Percentiles rank a stretch among this genome's conserved stretches.
These are phyloP conservation scores for Pythium rishiriense DNA, from an alignment of 352 stramenopile species.

Conservation along the genomic window DNA sequence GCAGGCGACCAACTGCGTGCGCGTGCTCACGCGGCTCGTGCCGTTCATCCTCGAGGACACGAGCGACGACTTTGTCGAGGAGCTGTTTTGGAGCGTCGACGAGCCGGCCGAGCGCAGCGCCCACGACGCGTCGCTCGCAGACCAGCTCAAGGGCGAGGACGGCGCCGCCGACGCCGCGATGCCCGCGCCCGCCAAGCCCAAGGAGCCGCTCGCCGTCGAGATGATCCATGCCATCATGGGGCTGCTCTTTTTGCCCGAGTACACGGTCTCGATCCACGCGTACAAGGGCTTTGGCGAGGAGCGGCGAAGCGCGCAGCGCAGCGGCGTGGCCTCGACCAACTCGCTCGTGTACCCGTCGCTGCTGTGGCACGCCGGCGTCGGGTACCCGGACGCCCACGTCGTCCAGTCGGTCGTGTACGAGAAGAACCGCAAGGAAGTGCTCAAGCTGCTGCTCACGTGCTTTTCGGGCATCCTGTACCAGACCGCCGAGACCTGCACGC, in stretches of 20 bases:
- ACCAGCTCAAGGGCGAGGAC: slow-evolving; percentile 43
- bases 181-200: background rate
- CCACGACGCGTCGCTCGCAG: slow-evolving; percentile 32
- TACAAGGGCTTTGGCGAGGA: slow-evolving; percentile 84
- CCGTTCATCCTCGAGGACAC: slow-evolving; percentile 85
- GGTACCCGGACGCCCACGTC: slow-evolving; percentile 78
- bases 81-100: slow-evolving; percentile 77
- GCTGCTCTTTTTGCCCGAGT: slow-evolving; percentile 83
- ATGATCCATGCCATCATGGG: slow-evolving; percentile 88
- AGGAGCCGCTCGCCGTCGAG: slow-evolving; percentile 61
- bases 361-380: slow-evolving; percentile 77
- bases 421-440: slow-evolving; percentile 95
- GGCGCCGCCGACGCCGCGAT: background rate
- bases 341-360: slow-evolving; percentile 72
- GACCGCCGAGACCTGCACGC: slow-evolving; percentile 90
- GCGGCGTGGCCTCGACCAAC: slow-evolving; percentile 31
- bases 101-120: slow-evolving; percentile 19
- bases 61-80: slow-evolving; percentile 80
- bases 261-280: slow-evolving; percentile 81
- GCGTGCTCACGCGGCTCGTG: slow-evolving; percentile 79
- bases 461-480: slow-evolving; percentile 97
- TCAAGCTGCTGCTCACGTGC: slow-evolving; percentile 92
- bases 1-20: slow-evolving; percentile 83
- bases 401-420: slow-evolving; percentile 79
- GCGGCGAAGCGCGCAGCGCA: slow-evolving; percentile 61